Evolutionary conservation across 148 eudicot species (phyloP), one percentile per base, ranked within the genome.

Genomic region (Fagopyrum homotropicum): DNA sequence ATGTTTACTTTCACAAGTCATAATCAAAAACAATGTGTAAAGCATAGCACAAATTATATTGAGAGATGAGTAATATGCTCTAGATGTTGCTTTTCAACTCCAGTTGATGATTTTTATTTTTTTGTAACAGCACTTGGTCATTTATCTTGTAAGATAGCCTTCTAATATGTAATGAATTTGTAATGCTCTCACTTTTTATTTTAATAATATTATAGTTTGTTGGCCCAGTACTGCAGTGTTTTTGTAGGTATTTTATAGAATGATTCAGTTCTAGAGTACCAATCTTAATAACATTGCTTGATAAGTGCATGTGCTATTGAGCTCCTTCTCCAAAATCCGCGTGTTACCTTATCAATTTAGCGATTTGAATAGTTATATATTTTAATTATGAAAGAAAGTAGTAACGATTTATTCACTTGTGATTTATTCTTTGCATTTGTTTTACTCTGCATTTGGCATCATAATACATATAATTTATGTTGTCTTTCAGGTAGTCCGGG

Each of bases 401-500:
- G 71, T 17, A 66, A 14, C 45, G 5, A 30, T 66, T 40, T 2
- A 26, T 61, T 61, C 68, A 61, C 68, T 29, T 26, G 22, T 61
- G 71, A 66, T 66, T 12, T 40, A 35, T 35, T 66, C 46, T 5
- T 35, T 66, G 17, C 17, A 6, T 64, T 64, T 35, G 45, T 35
- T 66, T 12, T 14, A 14, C 46, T 66, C 3, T 14, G n/a, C 40
- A 35, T 66, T 60, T 61, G 68, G 16, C 43, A 26, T 61, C 16
- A 43, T 29, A 63, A 63, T 15, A 22, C 26, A 66, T 66, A 14
- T 66, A 66, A 66, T n/a, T 66, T 66, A 66, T 66, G 47, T 12
- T 4, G 40, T 43, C 46, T 83, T 83, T 77, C 96, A 92, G 98
- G 93, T 90, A 60, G 78, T 88, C 68, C 86, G 98, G 77, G 90